Percentiles rank a stretch among this genome's conserved stretches.
Evolutionary conservation across 306 rosid species (phyloP).

Genomic region (cucumber (Cucumis sativus)): Cucumber_9930_V3 NC_026659.2:22267501-22268000

Average conservation of each 20-base stretch:
- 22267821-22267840: not conserved
- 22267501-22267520: not conserved
- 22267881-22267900: not conserved
- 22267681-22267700: constrained; percentile 4
- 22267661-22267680: constrained; percentile 7
- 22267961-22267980: not conserved
- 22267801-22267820: constrained; percentile 1
- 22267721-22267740: not conserved
- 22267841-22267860: not conserved
- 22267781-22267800: not conserved
- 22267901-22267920: not conserved
- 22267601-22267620: not conserved
- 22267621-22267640: constrained; percentile 1
- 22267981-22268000: not conserved
- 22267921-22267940: not conserved
- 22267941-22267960: not conserved
- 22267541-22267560: constrained; percentile 5
- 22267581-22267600: not conserved
- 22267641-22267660: not conserved
- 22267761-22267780: not conserved
- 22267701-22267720: not conserved
- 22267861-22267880: not conserved
- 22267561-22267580: constrained; percentile 1
- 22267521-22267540: not conserved
- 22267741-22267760: not conserved